A percentile compares a stretch with the other conserved stretches of the same genome.
Evolutionary conservation across 106 monocot genomes (phyloP).

Genomic region (Allium sativum): DNA sequence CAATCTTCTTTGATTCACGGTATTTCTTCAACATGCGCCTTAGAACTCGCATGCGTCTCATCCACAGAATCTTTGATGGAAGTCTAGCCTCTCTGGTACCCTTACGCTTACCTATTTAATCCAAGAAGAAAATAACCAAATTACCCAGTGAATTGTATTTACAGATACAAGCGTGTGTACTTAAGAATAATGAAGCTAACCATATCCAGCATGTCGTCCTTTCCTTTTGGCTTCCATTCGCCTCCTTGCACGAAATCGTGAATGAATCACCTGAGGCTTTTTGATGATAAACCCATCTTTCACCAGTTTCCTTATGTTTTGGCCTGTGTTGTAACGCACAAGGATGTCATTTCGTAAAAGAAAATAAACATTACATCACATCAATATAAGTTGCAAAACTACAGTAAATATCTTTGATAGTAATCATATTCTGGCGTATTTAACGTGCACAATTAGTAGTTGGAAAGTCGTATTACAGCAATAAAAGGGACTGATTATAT

Average conservation of each 20-base stretch:
- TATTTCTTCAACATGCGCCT: conserved; percentile 35
- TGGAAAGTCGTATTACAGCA: too few relatives aligned
- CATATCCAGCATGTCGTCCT: conserved; percentile 63
- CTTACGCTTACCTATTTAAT: conserved; percentile 32
- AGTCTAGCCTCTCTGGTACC: conserved; percentile 48
- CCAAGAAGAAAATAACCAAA: neutral
- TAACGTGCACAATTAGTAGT: too few relatives aligned
- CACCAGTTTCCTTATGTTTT: conserved; percentile 64
- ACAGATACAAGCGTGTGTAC: too few relatives aligned
- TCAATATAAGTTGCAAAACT: neutral
- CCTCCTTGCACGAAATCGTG: conserved; percentile 60
- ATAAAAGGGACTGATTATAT: too few relatives aligned
- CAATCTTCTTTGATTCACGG: conserved; percentile 40
- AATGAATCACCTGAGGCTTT: conserved; percentile 71
- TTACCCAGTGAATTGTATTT: neutral
- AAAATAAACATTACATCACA: neutral
- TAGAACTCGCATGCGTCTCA: conserved; percentile 41
- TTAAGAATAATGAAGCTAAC: conserved; percentile 10
- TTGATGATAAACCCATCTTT: conserved; percentile 75
- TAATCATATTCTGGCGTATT: too few relatives aligned
- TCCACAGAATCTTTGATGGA: conserved; percentile 41
- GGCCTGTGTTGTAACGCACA: conserved; percentile 28
- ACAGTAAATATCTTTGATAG: too few relatives aligned
- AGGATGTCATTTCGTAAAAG: neutral
- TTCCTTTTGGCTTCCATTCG: conserved; percentile 61